Percentiles rank a stretch among this genome's conserved stretches.
Evolutionary conservation across 2,329 filamentous ascomycete genomes (phyloP).

Genomic region (Aspergillus costaricaensis): DNA sequence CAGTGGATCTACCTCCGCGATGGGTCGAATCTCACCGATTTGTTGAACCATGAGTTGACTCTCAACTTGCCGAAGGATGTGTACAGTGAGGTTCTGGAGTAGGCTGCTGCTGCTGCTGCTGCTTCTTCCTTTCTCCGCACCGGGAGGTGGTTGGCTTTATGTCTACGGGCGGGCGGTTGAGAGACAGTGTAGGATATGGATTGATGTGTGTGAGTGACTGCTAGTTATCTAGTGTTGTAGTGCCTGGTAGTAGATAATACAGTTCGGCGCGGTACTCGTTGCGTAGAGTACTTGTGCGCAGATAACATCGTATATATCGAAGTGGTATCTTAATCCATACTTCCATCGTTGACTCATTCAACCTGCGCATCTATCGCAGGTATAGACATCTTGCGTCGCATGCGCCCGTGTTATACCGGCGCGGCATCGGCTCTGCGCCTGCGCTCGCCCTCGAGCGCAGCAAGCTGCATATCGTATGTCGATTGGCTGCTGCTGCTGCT

Average conservation of each 20-base stretch:
- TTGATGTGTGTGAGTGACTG: neutral
- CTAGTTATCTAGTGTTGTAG: neutral
- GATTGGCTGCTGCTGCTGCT: neutral
- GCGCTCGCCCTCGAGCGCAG: neutral
- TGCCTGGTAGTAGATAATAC: neutral
- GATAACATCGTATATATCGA: conserved; percentile 2
- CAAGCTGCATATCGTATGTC: neutral
- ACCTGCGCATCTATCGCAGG: neutral
- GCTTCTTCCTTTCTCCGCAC: neutral
- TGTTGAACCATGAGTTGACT: conserved; percentile 75
- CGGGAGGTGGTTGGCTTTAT: neutral
- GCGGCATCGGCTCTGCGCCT: neutral
- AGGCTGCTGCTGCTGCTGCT: neutral
- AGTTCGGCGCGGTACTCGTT: conserved; percentile 15
- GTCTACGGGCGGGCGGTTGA: neutral
- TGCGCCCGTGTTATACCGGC: neutral
- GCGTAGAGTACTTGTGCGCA: conserved; percentile 14
- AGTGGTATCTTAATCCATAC: neutral
- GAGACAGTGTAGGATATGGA: conserved; percentile 9
- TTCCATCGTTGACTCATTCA: neutral
- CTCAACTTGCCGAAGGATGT: conserved; percentile 57
- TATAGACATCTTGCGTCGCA: neutral
- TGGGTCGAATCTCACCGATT: conserved; percentile 69
- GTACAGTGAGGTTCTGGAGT: conserved; percentile 32
- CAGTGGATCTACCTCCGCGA: conserved; percentile 90